phyloP scores from a whole-genome alignment of 2,329 filamentous ascomycete genomes.

The Verticillium nonalfalfae region DNA sequence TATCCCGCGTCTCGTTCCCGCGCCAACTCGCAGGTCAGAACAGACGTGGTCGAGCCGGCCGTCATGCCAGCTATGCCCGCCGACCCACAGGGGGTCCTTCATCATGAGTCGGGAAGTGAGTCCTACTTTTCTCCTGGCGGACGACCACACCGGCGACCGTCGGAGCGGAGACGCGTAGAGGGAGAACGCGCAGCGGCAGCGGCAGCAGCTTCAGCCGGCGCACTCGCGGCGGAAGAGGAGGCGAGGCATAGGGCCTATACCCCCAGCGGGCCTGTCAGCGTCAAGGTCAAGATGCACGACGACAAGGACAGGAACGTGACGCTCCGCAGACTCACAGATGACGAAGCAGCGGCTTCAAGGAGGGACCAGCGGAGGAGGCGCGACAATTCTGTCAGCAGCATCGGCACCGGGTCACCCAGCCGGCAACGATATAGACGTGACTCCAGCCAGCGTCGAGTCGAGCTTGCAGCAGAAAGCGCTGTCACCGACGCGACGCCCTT shows the following conservation, averaged over 20 bases:
- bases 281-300: slow-evolving; percentile 55
- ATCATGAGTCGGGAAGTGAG: slow-evolving; percentile 35
- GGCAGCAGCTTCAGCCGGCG: slow-evolving; percentile 39
- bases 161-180: slow-evolving; percentile 39
- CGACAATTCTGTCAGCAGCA: slow-evolving; percentile 46
- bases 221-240: slow-evolving; percentile 42
- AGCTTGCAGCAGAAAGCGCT: slow-evolving; percentile 35
- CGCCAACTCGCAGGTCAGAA: neutral
- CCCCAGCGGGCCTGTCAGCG: slow-evolving; percentile 43
- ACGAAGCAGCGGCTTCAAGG: slow-evolving; percentile 43
- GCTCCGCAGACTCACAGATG: slow-evolving; percentile 53
- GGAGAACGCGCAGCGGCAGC: slow-evolving; percentile 39
- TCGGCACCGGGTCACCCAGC: slow-evolving; percentile 47
- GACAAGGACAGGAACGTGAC: slow-evolving; percentile 57
- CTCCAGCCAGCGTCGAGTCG: slow-evolving; percentile 38
- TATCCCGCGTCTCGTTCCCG: neutral
- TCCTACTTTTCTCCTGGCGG: slow-evolving; percentile 33
- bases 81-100: slow-evolving; percentile 41
- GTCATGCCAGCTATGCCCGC: slow-evolving; percentile 50
- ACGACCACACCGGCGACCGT: slow-evolving; percentile 32
- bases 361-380: slow-evolving; percentile 31
- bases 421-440: slow-evolving; percentile 49
- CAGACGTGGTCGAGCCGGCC: slow-evolving; percentile 17
- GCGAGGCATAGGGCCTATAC: slow-evolving; percentile 25
- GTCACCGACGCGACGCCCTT: slow-evolving; percentile 10